Base-by-base conservation (phyloP, 2,329 filamentous ascomycete species). In the Zasmidium angulare region DNA sequence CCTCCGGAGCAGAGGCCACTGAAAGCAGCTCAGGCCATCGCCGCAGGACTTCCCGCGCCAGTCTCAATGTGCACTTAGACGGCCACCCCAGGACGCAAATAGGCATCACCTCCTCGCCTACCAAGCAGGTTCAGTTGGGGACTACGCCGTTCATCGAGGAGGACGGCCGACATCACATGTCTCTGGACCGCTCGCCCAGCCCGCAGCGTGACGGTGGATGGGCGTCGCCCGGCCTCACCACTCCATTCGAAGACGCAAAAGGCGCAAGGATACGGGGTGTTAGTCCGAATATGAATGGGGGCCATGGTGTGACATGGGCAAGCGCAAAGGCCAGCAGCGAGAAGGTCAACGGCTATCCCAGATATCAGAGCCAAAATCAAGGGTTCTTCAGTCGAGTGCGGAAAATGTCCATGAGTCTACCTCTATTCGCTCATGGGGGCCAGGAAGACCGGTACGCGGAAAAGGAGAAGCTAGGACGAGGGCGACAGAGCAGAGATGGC, bases 371-470 rank as follows among this genome's bases (percentile, higher is more conserved):
- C 88, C 10, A 86, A 89, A 69, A 91, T 71, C 87, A 90, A 69
- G 90, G 92, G 58, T 96, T 96, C 81, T 93, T 97, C 75, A 87
- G 86, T 59, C 86, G 90, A 64, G 90, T 96, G 78, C 88, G 90
- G 66, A 88, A 84, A 65, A 82, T 97, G 68, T 95, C 90, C 3
- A 88, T 86, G 68, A 91, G 87, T 64, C 78, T 97, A 60, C 91
- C 93, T 7, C 83, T 84, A 22, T 93, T 95, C 74, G 83, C 85
- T 64, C 76, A 81, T 51, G 73, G 74, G 3, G 79, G 82, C 59
- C 66, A 69, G 51, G 68, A 73, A 54, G 72, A 73, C 26, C 68
- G 71, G 49, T 88, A 89, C 72, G 82, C 83, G 26, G 90, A 93
- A 68, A 96, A 93, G 75, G 90, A 96, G 70, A 95, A 93, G 77